A percentile compares a stretch with the other conserved stretches of the same genome.
phyloP scores from a whole-genome alignment of 2,329 filamentous ascomycete genomes.

The Leptoxyphium fumago region DNA sequence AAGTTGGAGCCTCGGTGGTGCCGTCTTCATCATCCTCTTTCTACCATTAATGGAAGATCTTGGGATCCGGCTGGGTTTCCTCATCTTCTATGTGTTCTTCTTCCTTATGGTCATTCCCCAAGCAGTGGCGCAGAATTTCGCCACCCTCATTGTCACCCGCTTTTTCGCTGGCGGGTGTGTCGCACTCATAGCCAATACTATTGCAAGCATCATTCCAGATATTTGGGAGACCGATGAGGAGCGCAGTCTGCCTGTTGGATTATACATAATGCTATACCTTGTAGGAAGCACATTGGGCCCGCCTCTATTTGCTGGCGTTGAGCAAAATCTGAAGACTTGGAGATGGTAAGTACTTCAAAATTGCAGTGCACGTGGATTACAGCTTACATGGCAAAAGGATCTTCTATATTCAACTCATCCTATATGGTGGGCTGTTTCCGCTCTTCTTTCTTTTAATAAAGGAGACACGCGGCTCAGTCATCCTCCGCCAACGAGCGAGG shows the following conservation, averaged over 20 bases:
- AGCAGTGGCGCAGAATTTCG: constrained; percentile 24
- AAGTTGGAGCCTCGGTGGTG: constrained; percentile 23
- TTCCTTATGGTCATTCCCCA: constrained; percentile 25
- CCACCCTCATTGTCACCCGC: constrained; percentile 22
- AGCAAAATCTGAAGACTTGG: constrained; percentile 18
- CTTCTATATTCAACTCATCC: constrained; percentile 28
- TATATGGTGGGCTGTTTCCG: constrained; percentile 28
- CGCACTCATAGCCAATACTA: constrained; percentile 21
- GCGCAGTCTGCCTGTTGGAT: constrained; percentile 20
- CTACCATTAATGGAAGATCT: constrained; percentile 25
- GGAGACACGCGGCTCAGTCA: constrained; percentile 33
- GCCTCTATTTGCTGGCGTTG: constrained; percentile 21
- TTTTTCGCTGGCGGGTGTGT: constrained; percentile 25
- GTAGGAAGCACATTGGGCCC: constrained; percentile 22
- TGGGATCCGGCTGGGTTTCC: constrained; percentile 18
- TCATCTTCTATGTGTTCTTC: constrained; percentile 20
- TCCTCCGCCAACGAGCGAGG: constrained; percentile 26
- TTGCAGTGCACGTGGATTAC: neutral
- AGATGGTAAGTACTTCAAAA: constrained; percentile 14
- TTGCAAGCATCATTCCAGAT: constrained; percentile 24
- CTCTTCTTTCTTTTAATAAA: constrained; percentile 26
- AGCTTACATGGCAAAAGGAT: constrained; percentile 10
- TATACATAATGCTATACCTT: constrained; percentile 23
- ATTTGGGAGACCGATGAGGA: constrained; percentile 21
- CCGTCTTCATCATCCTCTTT: constrained; percentile 21